Percentiles rank a stretch among this genome's conserved stretches.
phyloP scores from a whole-genome alignment of 768 basidiomycete species.

The Mrakia frigida region DNA sequence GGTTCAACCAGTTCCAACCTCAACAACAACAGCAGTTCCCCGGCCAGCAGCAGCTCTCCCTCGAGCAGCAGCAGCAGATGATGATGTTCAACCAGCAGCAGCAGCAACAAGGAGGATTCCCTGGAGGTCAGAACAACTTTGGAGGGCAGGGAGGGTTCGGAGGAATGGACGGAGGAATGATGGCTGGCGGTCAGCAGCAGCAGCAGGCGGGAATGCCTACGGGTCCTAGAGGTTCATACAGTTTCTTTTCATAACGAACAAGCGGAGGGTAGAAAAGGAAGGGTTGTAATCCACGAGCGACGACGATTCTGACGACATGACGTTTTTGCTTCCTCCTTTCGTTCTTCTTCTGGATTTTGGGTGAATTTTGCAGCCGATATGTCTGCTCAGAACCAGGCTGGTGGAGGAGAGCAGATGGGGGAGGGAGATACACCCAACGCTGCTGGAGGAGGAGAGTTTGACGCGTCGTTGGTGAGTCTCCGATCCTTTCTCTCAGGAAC shows the following conservation, averaged over 20 bases:
- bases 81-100: slow-evolving; percentile 11
- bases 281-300: not conserved
- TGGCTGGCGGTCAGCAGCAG: not conserved
- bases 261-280: not conserved
- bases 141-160: not conserved
- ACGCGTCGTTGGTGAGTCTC: not conserved
- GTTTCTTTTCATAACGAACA: not conserved
- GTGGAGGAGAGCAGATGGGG: too few species aligned
- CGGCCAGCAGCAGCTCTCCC: slow-evolving; percentile 8
- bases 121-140: not conserved
- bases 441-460: not conserved
- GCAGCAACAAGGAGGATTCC: slow-evolving; percentile 11
- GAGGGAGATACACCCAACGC: not conserved
- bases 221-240: slow-evolving; percentile 26
- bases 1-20: not conserved
- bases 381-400: not conserved
- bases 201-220: slow-evolving; percentile 12
- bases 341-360: not conserved
- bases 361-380: not conserved
- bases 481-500: not conserved
- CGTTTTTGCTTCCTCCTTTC: not conserved
- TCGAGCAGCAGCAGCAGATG: slow-evolving; percentile 23
- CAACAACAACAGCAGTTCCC: slow-evolving; percentile 20
- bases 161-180: not conserved
- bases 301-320: slow-evolving; percentile 18